Base-by-base conservation (phyloP, 1,284 basidiomycete genomes). In the Cryptococcus sp. region DNA sequence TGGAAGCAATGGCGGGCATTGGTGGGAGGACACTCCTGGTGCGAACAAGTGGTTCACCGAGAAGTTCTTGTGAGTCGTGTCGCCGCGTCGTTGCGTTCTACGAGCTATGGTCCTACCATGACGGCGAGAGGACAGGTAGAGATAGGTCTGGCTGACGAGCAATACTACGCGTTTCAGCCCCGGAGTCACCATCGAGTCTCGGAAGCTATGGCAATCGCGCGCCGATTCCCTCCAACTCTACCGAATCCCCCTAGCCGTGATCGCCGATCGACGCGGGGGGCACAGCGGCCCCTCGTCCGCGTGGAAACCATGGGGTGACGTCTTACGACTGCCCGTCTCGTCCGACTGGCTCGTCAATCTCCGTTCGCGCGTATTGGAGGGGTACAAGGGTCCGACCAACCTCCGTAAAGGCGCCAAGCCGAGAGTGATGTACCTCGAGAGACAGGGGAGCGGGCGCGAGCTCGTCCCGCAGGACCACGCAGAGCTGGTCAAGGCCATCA, bases 261-360 rank as follows among this genome's bases (percentile, higher is more conserved):
- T 70, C 17, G 58, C 58, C 5, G 63, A 67, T 55, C 59, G 70
- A 19, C 23, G 52, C 22, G 62, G 58, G 0, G 70, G 69, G 3
- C 69, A 70, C 55, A 43, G 35, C 3, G 69, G 66, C 3, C 69
- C 66, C 4, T 58, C 56, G 17, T 27, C 62, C 3, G 60, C 49
- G 4, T 63, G 54, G 57, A 72, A 72, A 53, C 69, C 69, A 17
- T 68, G 55, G 55, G 69, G 69, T 6, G 70, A 70, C 48, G 69
- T 63, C n/a, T 54, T 72, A 16, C 64, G 69, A n/a, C 39, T 69
- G 22, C 69, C 67, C 13, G 66, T 70, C 10, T 47, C 57, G 6
- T 17, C 25, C 1, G 58, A 68, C 58, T 72, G 65, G 64, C 55
- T 70, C 23, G 25, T 56, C 22, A 57, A 64, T 40, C 56, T 72